phyloP scores from a whole-genome alignment of 306 rosid genomes.

The Cajanus cajan region DNA sequence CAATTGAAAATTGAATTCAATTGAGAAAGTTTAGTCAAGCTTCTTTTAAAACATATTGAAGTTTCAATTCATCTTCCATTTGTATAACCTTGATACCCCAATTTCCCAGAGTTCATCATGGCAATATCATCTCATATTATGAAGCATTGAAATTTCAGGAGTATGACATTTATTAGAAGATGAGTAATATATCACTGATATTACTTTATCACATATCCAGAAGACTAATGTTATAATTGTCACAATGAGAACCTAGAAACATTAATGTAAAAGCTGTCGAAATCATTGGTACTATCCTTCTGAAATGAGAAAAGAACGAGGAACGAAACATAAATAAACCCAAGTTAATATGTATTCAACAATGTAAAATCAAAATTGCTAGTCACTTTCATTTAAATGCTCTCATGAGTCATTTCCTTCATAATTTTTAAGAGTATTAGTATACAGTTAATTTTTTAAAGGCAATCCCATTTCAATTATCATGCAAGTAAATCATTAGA shows the following conservation, averaged over 20 bases:
- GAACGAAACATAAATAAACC: neutral
- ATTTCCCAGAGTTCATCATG: neutral
- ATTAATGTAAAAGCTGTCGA: neutral
- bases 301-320: neutral
- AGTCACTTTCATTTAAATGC: neutral
- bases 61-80: neutral
- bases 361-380: neutral
- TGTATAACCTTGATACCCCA: neutral
- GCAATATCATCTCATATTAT: neutral
- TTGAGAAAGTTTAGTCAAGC: neutral
- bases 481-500: neutral
- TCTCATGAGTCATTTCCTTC: neutral
- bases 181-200: neutral
- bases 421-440: neutral
- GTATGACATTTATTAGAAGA: neutral
- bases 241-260: conserved; percentile 15
- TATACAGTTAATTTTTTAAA: neutral
- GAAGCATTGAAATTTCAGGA: neutral
- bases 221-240: neutral
- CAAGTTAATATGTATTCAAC: neutral
- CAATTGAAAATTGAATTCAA: neutral
- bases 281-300: neutral
- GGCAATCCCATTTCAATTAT: neutral
- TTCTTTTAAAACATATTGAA: neutral
- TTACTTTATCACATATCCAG: neutral